Evolutionary conservation across 73 alveolate genomes (phyloP).

Genomic region (Stentor coeruleus): DNA sequence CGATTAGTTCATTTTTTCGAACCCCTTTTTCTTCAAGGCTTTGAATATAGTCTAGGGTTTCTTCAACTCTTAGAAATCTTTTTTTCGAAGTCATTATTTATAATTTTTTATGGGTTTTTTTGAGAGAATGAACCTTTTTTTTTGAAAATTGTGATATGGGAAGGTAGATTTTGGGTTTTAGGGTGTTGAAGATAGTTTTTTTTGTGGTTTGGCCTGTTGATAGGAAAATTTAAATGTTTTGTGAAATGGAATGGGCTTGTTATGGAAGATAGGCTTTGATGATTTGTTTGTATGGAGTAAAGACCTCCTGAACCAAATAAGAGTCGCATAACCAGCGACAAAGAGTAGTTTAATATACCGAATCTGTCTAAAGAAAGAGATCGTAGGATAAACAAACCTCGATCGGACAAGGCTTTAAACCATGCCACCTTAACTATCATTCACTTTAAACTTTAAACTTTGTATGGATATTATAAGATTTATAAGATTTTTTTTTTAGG

Average conservation of each 20-base stretch:
- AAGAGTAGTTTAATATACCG: too few species aligned
- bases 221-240: neutral
- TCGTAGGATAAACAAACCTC: too few species aligned
- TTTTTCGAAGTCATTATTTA: neutral
- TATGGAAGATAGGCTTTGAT: neutral
- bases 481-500: too few species aligned
- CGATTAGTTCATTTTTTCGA: neutral
- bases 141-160: neutral
- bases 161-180: neutral
- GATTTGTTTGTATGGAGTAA: too few species aligned
- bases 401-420: too few species aligned
- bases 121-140: neutral
- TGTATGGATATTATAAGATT: too few species aligned
- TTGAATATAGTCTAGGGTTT: neutral
- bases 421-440: too few species aligned
- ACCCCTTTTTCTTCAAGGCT: slow-evolving; percentile 8
- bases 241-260: neutral
- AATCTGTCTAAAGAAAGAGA: too few species aligned
- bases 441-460: too few species aligned
- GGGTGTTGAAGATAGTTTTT: neutral
- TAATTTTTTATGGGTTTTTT: too few species aligned
- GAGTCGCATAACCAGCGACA: too few species aligned
- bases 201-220: neutral
- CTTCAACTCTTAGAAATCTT: neutral
- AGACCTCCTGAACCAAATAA: too few species aligned